Conservation (phyloP, 1,284 basidiomycete genomes). For the Athelia sp. region DNA sequence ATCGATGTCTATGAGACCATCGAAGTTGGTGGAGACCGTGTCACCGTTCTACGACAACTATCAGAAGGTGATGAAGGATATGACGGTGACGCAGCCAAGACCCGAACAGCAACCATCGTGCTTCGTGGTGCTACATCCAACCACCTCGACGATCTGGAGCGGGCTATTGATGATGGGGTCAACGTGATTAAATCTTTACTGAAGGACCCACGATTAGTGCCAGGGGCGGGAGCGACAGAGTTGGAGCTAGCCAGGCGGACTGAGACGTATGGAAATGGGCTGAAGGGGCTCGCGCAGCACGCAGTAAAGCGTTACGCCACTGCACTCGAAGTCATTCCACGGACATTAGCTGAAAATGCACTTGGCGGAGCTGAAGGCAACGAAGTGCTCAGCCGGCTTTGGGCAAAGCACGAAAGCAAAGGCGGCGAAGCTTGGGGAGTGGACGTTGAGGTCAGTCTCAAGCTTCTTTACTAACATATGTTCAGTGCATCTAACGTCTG, state of each 20-base stretch:
- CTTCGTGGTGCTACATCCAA: conserved; percentile 96
- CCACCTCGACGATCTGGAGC: conserved; percentile 91
- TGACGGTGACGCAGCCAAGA: conserved; percentile 50
- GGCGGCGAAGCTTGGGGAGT: conserved; percentile 81
- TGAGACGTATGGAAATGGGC: conserved; percentile 81
- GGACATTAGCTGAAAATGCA: conserved; percentile 95
- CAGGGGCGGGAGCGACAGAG: conserved; percentile 94
- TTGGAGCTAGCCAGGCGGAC: conserved; percentile 86
- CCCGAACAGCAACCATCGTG: conserved; percentile 90
- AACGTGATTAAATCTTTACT: conserved; percentile 94
- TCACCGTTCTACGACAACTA: conserved; percentile 94
- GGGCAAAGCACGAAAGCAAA: conserved; percentile 81
- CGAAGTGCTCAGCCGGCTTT: conserved; percentile 84
- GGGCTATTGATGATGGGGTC: conserved; percentile 95
- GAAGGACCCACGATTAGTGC: conserved; percentile 87
- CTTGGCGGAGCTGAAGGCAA: conserved; percentile 88
- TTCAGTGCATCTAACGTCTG: neutral
- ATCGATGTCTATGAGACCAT: conserved; percentile 94
- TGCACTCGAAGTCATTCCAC: conserved; percentile 90
- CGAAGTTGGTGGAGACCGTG: conserved; percentile 97
- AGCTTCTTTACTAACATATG: neutral
- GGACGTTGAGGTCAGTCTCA: conserved; percentile 75
- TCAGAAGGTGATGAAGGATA: conserved; percentile 54
- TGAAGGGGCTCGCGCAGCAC: conserved; percentile 92
- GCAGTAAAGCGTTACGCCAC: conserved; percentile 89